Conservation (phyloP, 768 basidiomycete genomes). For the Termitomyces bulborhizus region DNA sequence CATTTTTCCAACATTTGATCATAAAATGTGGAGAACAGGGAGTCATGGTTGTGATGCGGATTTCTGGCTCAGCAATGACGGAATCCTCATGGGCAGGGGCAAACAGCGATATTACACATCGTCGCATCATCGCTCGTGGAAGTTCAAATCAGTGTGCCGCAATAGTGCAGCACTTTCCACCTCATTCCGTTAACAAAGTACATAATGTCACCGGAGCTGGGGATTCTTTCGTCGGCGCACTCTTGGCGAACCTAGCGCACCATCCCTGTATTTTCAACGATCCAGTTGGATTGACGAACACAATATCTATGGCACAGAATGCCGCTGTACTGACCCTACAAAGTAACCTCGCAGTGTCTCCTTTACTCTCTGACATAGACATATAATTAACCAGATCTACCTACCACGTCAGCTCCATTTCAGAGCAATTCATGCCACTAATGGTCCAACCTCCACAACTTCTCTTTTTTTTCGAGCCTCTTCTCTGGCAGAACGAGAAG, state of each 20-base stretch:
- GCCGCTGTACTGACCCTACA: constrained; percentile 59
- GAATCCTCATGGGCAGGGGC: constrained; percentile 46
- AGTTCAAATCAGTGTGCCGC: constrained; percentile 37
- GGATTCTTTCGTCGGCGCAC: constrained; percentile 41
- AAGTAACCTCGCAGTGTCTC: constrained; percentile 60
- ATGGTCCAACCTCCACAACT: constrained; percentile 57
- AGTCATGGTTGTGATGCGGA: constrained; percentile 55
- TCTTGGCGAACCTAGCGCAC: constrained; percentile 61
- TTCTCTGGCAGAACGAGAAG: constrained; percentile 39
- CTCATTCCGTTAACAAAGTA: constrained; percentile 34
- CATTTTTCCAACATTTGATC: constrained; percentile 78
- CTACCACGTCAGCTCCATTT: neutral
- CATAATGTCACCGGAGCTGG: constrained; percentile 78
- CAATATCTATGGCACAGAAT: constrained; percentile 53
- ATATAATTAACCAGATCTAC: neutral
- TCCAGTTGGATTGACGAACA: constrained; percentile 33
- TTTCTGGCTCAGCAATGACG: constrained; percentile 27
- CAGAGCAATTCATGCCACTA: constrained; percentile 13
- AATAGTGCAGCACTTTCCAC: constrained; percentile 70
- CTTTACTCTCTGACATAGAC: constrained; percentile 36
- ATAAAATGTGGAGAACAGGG: constrained; percentile 80
- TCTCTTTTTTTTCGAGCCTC: constrained; percentile 42
- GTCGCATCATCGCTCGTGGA: constrained; percentile 49
- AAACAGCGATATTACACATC: constrained; percentile 36
- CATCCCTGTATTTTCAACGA: constrained; percentile 39